Evolutionary conservation across 2,329 filamentous ascomycete genomes (phyloP).

Genomic region (Nemania bipapillata): DNA sequence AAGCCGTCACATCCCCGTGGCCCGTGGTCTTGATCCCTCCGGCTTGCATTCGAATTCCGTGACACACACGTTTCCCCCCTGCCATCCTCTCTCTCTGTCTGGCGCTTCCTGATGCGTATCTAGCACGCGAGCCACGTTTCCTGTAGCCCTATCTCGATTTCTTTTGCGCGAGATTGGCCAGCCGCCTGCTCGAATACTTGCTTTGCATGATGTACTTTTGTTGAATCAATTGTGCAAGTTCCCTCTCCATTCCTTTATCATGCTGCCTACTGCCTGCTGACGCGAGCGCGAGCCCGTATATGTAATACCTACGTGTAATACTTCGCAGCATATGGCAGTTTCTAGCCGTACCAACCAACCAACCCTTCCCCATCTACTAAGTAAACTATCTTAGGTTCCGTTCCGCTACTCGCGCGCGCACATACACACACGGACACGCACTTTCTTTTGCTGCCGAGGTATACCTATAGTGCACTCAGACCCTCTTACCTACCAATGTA

Average conservation of each 20-base stretch:
- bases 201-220: not conserved
- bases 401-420: not conserved
- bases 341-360: too few species aligned
- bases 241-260: not conserved
- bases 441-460: too few species aligned
- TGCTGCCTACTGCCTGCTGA: not conserved
- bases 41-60: not conserved
- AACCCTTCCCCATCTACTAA: not conserved
- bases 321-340: not conserved
- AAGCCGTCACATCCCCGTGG: not conserved
- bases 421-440: not conserved
- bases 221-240: not conserved
- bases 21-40: not conserved
- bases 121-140: constrained; percentile 3
- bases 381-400: too few species aligned
- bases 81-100: not conserved
- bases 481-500: too few species aligned
- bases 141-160: not conserved
- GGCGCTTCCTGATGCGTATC: not conserved
- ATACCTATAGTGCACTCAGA: too few species aligned
- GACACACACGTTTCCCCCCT: not conserved
- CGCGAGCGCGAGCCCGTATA: not conserved
- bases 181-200: not conserved
- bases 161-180: not conserved
- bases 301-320: not conserved